These are phyloP conservation scores for Pyronema domesticum DNA, from an alignment of 495 filamentous ascomycete genomes.

Conservation along the genomic window DNA sequence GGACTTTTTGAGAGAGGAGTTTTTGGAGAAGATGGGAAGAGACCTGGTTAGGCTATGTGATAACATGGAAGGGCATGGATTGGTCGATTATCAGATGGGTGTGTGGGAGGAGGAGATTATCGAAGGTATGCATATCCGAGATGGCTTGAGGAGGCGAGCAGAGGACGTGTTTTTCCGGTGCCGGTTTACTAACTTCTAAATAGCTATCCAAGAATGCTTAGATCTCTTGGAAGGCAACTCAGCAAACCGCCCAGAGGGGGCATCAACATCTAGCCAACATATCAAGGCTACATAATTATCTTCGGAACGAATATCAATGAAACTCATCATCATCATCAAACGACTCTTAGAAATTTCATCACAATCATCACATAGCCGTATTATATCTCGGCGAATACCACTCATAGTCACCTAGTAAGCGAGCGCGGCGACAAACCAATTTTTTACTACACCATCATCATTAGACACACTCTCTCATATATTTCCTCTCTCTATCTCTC, in stretches of 20 bases:
- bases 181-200: background rate
- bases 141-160: background rate
- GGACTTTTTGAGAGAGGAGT: constrained; percentile 47
- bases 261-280: constrained; percentile 1
- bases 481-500: background rate
- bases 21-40: constrained; percentile 60
- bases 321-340: no score
- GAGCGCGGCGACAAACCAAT: no score
- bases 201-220: constrained; percentile 24
- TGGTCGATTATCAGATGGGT: constrained; percentile 94
- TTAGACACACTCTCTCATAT: background rate
- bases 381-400: no score
- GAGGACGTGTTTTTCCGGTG: background rate
- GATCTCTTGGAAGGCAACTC: constrained; percentile 23
- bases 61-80: constrained; percentile 63
- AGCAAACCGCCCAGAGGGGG: constrained; percentile 19
- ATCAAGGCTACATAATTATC: no score
- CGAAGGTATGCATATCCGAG: constrained; percentile 34
- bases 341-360: no score
- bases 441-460: background rate
- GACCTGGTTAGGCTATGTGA: constrained; percentile 72
- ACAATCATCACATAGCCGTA: no score
- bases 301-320: no score
- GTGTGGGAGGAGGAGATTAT: constrained; percentile 92
- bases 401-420: no score